Percentiles rank a stretch among this genome's conserved stretches.
Conservation (phyloP, 148 eudicot genomes). For the Rheum nobile region DNA sequence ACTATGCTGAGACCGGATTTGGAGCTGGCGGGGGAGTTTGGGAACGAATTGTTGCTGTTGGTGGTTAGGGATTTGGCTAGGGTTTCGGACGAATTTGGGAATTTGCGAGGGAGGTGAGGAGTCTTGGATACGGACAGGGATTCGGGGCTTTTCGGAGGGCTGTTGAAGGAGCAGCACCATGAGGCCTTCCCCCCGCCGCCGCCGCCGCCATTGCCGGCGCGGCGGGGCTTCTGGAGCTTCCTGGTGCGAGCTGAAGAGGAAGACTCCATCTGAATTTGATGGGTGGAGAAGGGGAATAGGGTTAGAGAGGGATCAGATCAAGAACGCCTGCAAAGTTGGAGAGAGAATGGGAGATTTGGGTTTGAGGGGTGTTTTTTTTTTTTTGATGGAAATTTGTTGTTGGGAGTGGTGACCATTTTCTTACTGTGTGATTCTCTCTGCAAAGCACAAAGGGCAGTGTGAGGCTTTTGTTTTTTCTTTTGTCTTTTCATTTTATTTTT, state of each 20-base stretch:
- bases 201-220: slow-evolving; percentile 12
- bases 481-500: background rate
- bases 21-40: slow-evolving; percentile 47
- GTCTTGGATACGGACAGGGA: slow-evolving; percentile 21
- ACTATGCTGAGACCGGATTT: slow-evolving; percentile 33
- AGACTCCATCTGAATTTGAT: background rate
- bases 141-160: slow-evolving; percentile 54
- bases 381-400: no score
- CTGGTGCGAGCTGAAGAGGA: slow-evolving; percentile 11
- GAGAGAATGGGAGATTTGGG: background rate
- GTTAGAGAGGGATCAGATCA: background rate
- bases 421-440: background rate
- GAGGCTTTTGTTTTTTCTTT: slow-evolving; percentile 4
- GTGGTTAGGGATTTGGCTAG: slow-evolving; percentile 20
- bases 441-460: slow-evolving; percentile 4
- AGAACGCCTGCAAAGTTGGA: background rate
- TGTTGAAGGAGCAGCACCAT: slow-evolving; percentile 80
- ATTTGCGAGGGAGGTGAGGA: background rate
- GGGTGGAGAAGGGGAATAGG: background rate
- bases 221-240: slow-evolving; percentile 31
- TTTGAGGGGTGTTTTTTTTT: background rate
- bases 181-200: slow-evolving; percentile 11
- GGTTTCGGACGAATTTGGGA: slow-evolving; percentile 19
- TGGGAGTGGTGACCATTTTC: background rate
- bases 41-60: slow-evolving; percentile 20